Evolutionary conservation across 768 basidiomycete species (phyloP).

Genomic region (Lentinula aciculospora): DNA sequence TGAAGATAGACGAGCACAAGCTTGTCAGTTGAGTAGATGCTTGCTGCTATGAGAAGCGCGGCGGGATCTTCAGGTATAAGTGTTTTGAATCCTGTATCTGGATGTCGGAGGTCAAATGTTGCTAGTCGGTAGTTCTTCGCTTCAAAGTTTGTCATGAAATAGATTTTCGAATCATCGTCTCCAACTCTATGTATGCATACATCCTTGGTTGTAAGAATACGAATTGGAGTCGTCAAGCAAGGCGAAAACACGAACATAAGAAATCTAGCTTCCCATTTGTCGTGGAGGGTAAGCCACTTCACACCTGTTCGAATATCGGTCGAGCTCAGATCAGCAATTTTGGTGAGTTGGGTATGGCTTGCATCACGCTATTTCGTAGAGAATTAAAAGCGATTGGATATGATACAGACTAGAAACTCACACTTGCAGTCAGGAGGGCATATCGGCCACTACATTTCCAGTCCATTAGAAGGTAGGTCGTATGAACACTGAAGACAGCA

Average conservation of each 20-base stretch:
- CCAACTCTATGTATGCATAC: not conserved
- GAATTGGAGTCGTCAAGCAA: not conserved
- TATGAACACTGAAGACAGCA: not conserved
- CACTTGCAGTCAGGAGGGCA: not conserved
- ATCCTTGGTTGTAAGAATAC: not conserved
- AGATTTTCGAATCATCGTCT: constrained; percentile 2
- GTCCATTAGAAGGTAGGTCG: not conserved
- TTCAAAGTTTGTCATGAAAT: constrained; percentile 3
- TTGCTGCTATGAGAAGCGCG: constrained; percentile 2
- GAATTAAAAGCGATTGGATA: too few relatives aligned
- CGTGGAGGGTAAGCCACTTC: not conserved
- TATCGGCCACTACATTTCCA: not conserved
- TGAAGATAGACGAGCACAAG: constrained; percentile 2
- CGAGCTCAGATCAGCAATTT: not conserved
- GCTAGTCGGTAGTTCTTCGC: not conserved
- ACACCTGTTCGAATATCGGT: not conserved
- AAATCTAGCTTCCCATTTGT: constrained; percentile 2
- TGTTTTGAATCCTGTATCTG: not conserved
- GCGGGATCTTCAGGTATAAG: not conserved
- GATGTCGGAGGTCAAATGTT: not conserved
- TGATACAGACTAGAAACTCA: too few relatives aligned
- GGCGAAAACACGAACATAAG: not conserved
- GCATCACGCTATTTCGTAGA: constrained; percentile 1
- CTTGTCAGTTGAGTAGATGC: not conserved
- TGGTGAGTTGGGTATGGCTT: not conserved